Base-by-base conservation (phyloP, 495 filamentous ascomycete genomes). In the Aspergillus mulundensis region DNA sequence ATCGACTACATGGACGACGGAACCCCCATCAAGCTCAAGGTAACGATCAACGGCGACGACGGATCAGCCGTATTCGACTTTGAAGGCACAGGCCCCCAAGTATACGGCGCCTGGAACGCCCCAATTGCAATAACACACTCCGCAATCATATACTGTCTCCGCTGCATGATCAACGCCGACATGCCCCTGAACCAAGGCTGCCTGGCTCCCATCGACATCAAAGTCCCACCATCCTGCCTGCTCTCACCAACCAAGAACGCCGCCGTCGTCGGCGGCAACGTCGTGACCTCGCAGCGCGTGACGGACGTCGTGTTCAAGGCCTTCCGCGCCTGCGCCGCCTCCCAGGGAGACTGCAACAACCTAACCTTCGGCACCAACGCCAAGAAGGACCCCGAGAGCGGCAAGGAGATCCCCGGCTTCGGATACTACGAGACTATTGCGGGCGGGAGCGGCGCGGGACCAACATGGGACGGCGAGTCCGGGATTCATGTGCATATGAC, bases 391-490 rank as follows among this genome's bases (percentile, higher is more conserved):
- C 88, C 92, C 46, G 85, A 87, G 10, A 95, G 90, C 54, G 94
- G 93, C 54, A 85, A 86, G 30, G 91, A 91, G 60, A 72, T 84
- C 16, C 76, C 83, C n/a, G 91, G 91, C 15, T 98, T 98, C 68
- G 94, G 94, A 16, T 98, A 98, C 78, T 97, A 97, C 73, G 92
- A 97, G 73, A 97, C 92, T 1, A 96, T 97, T 65, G 91, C 93
- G 2, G 94, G 94, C 23, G 94, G 94, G 8, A 88, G 84, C 59
- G 94, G 94, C 49, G 94, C 94, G 0, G 92, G 93, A 0, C 82
- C 88, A 1, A 80, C 81, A 34, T 98, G 94, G 94, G 81, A 89
- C 51, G 94, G 94, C 42, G 91, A 91, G 7, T 86, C 81, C 48
- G 94, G 94, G 41, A 90, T 97, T 42, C 94, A 98, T 66, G 87